Base-by-base conservation (phyloP, 345 rosid genomes). In the Citrus trifoliata region DNA sequence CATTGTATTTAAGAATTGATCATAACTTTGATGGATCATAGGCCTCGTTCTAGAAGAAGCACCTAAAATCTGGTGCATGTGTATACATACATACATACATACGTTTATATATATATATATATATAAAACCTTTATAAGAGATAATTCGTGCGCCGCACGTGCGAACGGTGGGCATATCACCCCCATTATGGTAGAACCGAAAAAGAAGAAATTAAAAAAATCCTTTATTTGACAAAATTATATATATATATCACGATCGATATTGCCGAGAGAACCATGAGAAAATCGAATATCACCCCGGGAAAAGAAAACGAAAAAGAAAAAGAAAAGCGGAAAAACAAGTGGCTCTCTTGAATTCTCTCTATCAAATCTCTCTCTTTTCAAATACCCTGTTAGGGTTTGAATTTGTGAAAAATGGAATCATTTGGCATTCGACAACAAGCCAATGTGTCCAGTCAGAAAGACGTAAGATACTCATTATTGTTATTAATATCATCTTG, bases 351-450 rank as follows among this genome's bases (percentile, higher is more conserved):
- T 40, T 33, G 70, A 32, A n/a, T 6, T 67, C 14, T n/a, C 16
- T n/a, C 3, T 12, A 1, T 51, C 56, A 51, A 16, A 51, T 18
- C 12, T 22, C 12, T 68, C 14, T 68, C 32, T 68, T 68, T 38
- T 68, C 28, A n/a, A 10, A 38, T 37, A 10, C 27, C 9, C 13
- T 2, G 24, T 68, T 25, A 21, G 25, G 72, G 13, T 58, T 71
- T 82, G 75, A 82, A 74, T 69, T 67, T 65, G 70, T 7, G 51
- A 8, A n/a, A 78, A 55, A 46, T 25, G 5, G 82, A 86, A 82
- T 78, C 84, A 80, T 78, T 75, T 21, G 59, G 40, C 22, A 9
- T 30, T 8, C 42, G 78, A 71, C 84, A 83, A 38, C 21, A 37
- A 9, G 5, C 32, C 59, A 30, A 30, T 53, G 68, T 53, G 76